Conservation (phyloP, 768 basidiomycete species). For the Lenzites betulinus region DNA sequence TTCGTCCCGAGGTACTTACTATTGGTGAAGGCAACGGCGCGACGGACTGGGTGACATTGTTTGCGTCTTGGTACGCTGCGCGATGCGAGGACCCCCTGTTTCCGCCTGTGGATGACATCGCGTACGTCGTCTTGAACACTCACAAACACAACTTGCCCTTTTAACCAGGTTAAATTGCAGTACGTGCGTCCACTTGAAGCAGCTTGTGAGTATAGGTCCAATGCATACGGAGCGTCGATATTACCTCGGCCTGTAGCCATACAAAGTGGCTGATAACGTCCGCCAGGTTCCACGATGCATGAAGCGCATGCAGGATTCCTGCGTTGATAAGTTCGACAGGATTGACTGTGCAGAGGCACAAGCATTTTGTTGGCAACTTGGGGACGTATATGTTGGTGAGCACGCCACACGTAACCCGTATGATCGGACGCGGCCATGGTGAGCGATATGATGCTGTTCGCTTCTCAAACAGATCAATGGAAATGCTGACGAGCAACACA, state of each 20-base stretch:
- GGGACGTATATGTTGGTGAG: neutral
- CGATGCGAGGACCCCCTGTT: constrained; percentile 50
- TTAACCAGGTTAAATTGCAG: too few relatives aligned
- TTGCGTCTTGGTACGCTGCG: constrained; percentile 51
- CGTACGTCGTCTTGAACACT: constrained; percentile 29
- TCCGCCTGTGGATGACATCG: constrained; percentile 50
- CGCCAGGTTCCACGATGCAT: constrained; percentile 50
- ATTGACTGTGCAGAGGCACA: constrained; percentile 46
- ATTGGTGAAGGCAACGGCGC: constrained; percentile 49
- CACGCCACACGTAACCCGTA: constrained; percentile 10
- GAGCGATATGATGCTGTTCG: too few relatives aligned
- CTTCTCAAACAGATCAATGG: too few relatives aligned
- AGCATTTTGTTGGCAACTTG: constrained; percentile 40
- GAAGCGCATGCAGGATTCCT: constrained; percentile 39
- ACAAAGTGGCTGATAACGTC: too few relatives aligned
- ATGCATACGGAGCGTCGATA: too few relatives aligned
- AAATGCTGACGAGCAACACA: too few relatives aligned
- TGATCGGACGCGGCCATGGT: constrained; percentile 16
- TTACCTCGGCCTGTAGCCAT: too few relatives aligned
- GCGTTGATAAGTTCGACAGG: constrained; percentile 45
- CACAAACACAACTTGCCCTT: too few relatives aligned
- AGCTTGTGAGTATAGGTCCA: too few relatives aligned
- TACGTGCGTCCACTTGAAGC: constrained; percentile 50
- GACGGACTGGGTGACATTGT: constrained; percentile 42
- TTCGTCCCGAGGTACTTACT: too few relatives aligned